phyloP scores from a whole-genome alignment of 2,329 filamentous ascomycete genomes.

The Knufia fluminis region DNA sequence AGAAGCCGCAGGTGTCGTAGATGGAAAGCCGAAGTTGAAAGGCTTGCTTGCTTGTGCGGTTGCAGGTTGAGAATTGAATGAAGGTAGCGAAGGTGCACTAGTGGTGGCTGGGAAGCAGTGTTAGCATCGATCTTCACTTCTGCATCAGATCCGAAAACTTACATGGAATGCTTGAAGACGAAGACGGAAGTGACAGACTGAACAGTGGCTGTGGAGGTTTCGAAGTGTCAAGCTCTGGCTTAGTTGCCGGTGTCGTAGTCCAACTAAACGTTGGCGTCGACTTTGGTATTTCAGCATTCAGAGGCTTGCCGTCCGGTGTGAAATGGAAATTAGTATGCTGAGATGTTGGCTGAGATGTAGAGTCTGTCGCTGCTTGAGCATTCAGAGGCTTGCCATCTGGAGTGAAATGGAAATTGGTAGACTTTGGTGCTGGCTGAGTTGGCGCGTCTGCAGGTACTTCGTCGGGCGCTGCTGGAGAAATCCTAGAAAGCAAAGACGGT shows the following conservation, averaged over 20 bases:
- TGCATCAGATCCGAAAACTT: not conserved
- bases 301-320: not conserved
- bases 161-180: not conserved
- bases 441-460: not conserved
- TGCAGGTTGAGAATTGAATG: constrained; percentile 2
- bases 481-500: not conserved
- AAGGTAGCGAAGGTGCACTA: not conserved
- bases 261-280: not conserved
- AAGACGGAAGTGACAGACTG: not conserved
- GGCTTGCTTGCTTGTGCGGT: constrained; percentile 5
- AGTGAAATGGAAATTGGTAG: not conserved
- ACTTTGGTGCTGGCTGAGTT: not conserved
- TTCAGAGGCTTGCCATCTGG: not conserved
- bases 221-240: not conserved
- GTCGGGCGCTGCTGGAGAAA: not conserved
- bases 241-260: not conserved
- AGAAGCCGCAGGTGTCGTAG: not conserved
- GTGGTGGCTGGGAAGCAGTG: not conserved
- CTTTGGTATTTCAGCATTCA: not conserved
- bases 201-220: not conserved
- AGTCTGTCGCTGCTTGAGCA: not conserved
- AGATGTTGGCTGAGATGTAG: not conserved
- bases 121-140: not conserved
- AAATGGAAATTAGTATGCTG: not conserved
- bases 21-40: constrained; percentile 3